Evolutionary conservation across 1,284 basidiomycete species (phyloP).

Genomic region (Malassezia nana): DNA sequence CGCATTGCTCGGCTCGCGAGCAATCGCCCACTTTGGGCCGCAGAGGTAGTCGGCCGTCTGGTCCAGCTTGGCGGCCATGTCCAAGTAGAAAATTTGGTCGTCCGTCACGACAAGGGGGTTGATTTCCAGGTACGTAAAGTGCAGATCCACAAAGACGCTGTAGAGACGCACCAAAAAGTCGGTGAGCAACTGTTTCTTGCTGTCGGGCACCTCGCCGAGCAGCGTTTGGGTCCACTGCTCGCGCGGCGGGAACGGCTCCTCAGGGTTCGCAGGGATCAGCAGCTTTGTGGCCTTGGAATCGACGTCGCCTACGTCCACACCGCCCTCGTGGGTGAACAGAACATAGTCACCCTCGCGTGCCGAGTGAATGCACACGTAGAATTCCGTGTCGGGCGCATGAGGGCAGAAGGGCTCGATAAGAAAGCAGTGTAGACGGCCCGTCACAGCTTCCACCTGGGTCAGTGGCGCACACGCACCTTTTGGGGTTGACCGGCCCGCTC

Average conservation of each 20-base stretch:
- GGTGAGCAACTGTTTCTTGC: conserved; percentile 43
- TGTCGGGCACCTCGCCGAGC: conserved; percentile 29
- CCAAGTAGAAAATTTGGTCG: conserved; percentile 83
- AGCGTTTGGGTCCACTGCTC: conserved; percentile 51
- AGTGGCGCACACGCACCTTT: conserved; percentile 50
- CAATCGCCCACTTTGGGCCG: conserved; percentile 96
- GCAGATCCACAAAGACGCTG: conserved; percentile 80
- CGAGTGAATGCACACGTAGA: conserved; percentile 97
- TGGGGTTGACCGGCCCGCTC: conserved; percentile 86
- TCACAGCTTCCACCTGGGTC: conserved; percentile 73
- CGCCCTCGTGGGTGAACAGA: conserved; percentile 97
- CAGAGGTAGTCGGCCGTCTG: conserved; percentile 92
- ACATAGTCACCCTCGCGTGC: conserved; percentile 88
- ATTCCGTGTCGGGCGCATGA: conserved; percentile 84
- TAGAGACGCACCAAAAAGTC: conserved; percentile 90
- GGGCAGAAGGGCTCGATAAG: conserved; percentile 97
- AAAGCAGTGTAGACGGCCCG: conserved; percentile 90
- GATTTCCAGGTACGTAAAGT: conserved; percentile 92
- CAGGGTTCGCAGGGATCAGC: conserved; percentile 70
- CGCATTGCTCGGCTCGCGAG: conserved; percentile 71
- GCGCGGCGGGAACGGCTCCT: conserved; percentile 68
- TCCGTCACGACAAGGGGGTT: conserved; percentile 95
- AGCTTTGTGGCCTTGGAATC: conserved; percentile 90
- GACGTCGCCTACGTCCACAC: conserved; percentile 97
- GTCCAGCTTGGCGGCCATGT: conserved; percentile 99